Evolutionary conservation across 257 asterid genomes (phyloP).

Genomic region (Ocimum tenuiflorum): DNA sequence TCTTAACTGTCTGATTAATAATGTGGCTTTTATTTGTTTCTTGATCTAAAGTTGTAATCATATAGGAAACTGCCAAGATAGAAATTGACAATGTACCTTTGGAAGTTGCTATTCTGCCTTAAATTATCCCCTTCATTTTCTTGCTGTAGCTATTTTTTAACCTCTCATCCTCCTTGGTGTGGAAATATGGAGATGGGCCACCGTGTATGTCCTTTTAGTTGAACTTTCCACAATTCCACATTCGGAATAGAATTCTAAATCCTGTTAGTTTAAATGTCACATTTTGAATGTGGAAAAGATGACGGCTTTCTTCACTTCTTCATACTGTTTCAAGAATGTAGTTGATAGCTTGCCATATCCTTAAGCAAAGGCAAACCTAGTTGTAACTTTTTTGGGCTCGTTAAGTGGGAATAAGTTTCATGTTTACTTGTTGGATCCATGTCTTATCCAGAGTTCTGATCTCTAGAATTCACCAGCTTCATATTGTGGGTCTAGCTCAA

Average conservation of each 20-base stretch:
- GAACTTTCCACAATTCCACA: neutral
- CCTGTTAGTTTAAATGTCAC: neutral
- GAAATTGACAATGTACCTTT: slow-evolving; percentile 19
- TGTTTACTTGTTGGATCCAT: neutral
- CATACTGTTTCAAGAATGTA: neutral
- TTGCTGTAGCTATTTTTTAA: neutral
- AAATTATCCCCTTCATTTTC: neutral
- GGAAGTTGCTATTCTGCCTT: slow-evolving; percentile 9
- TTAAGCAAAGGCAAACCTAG: neutral
- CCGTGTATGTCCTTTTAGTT: neutral
- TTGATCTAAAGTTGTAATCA: neutral
- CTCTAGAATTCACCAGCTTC: neutral
- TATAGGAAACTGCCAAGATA: too few species aligned
- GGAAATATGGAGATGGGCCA: too few species aligned
- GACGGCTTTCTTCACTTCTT: neutral
- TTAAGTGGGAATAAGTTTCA: neutral
- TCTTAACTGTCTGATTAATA: slow-evolving; percentile 1
- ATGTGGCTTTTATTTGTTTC: slow-evolving; percentile 1
- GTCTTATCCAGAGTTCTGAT: neutral
- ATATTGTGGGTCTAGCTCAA: neutral
- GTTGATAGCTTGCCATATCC: neutral
- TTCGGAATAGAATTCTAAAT: neutral
- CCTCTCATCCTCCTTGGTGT: neutral
- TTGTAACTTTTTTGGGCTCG: neutral
- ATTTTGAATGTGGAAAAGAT: neutral